Evolutionary conservation across 129 eudicot genomes (phyloP).

Genomic region (Erigeron canadensis): DNA sequence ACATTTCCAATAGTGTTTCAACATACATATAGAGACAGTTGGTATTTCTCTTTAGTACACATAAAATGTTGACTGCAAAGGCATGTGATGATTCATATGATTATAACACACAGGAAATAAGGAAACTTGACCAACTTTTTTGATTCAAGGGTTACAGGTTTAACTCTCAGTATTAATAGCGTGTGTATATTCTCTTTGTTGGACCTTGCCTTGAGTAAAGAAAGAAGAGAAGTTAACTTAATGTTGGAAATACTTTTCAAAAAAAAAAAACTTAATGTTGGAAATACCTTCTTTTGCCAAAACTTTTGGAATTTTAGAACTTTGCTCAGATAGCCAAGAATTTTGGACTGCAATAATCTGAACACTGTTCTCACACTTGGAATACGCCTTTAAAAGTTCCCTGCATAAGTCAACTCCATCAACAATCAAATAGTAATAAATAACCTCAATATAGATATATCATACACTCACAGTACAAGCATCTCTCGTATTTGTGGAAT

Average conservation of each 20-base stretch:
- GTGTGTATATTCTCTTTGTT: background rate
- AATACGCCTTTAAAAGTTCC: slow-evolving; percentile 86
- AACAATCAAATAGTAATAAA: slow-evolving; percentile 8
- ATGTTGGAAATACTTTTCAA: background rate
- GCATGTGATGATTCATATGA: no score
- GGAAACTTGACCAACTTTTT: no score
- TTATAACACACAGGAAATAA: no score
- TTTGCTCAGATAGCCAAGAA: slow-evolving; percentile 86
- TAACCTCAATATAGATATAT: background rate
- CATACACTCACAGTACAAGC: background rate
- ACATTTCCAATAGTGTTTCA: no score
- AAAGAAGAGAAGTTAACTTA: background rate
- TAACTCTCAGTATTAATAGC: background rate
- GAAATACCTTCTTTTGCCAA: slow-evolving; percentile 44
- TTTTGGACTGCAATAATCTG: slow-evolving; percentile 85
- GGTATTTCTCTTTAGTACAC: no score
- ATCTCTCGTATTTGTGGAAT: background rate
- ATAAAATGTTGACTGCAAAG: no score
- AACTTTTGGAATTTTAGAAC: slow-evolving; percentile 36
- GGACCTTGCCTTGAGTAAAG: background rate
- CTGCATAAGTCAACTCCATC: slow-evolving; percentile 37
- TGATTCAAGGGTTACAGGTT: no score
- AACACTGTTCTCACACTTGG: slow-evolving; percentile 78
- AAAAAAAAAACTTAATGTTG: background rate
- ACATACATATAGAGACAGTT: no score